Evolutionary conservation across 148 eudicot genomes (phyloP).

Genomic region (Chenopodium formosanum): DNA sequence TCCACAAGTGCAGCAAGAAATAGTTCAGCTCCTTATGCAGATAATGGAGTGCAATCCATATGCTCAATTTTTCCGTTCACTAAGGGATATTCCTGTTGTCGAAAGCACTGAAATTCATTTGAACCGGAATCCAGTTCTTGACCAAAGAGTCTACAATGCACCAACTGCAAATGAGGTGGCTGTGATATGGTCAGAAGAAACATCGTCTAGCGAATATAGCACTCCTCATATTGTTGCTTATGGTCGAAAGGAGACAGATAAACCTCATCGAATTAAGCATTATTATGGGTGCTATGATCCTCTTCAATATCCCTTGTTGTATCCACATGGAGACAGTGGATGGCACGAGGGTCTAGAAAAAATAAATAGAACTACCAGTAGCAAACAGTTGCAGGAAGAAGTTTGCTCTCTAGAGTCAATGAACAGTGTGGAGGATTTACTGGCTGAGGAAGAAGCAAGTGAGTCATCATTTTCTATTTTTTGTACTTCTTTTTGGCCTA

Average conservation of each 20-base stretch:
- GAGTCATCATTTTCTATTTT: too few species aligned
- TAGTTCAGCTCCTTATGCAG: neutral
- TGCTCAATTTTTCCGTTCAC: neutral
- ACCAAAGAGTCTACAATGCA: slow-evolving; percentile 3
- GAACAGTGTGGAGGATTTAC: too few species aligned
- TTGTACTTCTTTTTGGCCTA: too few species aligned
- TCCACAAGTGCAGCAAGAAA: too few species aligned
- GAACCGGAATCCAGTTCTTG: neutral
- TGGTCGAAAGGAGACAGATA: neutral
- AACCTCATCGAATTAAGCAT: neutral
- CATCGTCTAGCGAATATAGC: neutral
- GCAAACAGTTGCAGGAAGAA: too few species aligned
- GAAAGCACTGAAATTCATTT: neutral
- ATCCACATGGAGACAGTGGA: neutral
- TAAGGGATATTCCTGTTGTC: neutral
- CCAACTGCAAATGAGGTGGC: neutral
- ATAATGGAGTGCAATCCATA: slow-evolving; percentile 3
- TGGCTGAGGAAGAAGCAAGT: too few species aligned
- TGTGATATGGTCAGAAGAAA: neutral
- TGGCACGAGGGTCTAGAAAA: neutral
- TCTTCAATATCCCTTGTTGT: neutral
- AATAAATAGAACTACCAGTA: too few species aligned
- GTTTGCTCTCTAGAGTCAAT: too few species aligned
- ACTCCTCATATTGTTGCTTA: neutral
- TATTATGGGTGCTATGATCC: slow-evolving; percentile 8